phyloP scores from a whole-genome alignment of 2,329 filamentous ascomycete species.

The Ophiosphaerella korrae region DNA sequence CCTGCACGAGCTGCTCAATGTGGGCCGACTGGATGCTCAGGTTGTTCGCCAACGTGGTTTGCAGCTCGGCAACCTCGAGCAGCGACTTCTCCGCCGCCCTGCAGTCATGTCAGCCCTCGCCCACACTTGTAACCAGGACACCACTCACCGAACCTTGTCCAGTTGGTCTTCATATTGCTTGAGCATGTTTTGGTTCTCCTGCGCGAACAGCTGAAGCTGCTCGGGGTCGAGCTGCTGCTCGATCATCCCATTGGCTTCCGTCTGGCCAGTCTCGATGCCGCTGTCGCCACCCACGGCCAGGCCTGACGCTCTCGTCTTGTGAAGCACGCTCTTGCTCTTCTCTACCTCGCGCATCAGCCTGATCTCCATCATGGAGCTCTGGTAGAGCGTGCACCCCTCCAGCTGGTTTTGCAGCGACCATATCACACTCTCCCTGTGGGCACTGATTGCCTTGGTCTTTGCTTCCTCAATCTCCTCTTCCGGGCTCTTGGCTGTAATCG shows the following conservation, averaged over 20 bases:
- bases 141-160: slow-evolving; percentile 84
- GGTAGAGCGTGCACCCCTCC: slow-evolving; percentile 75
- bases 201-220: slow-evolving; percentile 90
- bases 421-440: slow-evolving; percentile 80
- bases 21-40: slow-evolving; percentile 84
- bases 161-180: slow-evolving; percentile 93
- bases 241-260: slow-evolving; percentile 41
- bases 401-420: slow-evolving; percentile 79
- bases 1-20: slow-evolving; percentile 85
- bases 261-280: slow-evolving; percentile 26
- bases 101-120: slow-evolving; percentile 22
- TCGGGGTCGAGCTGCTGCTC: slow-evolving; percentile 74
- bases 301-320: slow-evolving; percentile 62
- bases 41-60: slow-evolving; percentile 85
- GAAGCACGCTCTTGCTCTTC: slow-evolving; percentile 83
- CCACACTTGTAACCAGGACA: background rate
- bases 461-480: slow-evolving; percentile 78
- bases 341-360: slow-evolving; percentile 83
- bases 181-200: slow-evolving; percentile 91
- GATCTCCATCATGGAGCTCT: slow-evolving; percentile 92
- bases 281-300: slow-evolving; percentile 27
- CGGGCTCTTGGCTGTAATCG: slow-evolving; percentile 57
- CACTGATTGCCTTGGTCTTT: slow-evolving; percentile 66
- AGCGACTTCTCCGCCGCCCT: slow-evolving; percentile 89
- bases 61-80: slow-evolving; percentile 88